phyloP scores from a whole-genome alignment of 345 rosid genomes.

The Melastoma malabathricum region DNA sequence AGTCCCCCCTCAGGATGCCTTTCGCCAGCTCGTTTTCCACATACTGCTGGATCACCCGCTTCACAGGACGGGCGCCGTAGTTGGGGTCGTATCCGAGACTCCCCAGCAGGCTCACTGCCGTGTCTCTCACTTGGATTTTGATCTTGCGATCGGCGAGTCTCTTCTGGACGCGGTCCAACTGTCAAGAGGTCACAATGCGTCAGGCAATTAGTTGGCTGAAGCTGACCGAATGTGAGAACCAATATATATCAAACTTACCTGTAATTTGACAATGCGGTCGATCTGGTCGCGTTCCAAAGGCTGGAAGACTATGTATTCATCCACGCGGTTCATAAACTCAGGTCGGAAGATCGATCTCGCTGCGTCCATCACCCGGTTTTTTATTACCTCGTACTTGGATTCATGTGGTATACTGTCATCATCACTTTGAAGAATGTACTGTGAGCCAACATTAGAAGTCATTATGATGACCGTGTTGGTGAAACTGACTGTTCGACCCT shows the following conservation, averaged over 20 bases:
- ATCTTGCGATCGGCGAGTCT: constrained; percentile 81
- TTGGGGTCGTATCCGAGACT: constrained; percentile 86
- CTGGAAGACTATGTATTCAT: constrained; percentile 98
- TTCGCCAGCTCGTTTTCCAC: constrained; percentile 93
- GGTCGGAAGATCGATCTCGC: constrained; percentile 96
- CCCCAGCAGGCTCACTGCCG: constrained; percentile 68
- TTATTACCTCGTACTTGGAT: constrained; percentile 61
- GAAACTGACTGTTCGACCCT: constrained; percentile 89
- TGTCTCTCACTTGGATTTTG: constrained; percentile 53
- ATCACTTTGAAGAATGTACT: constrained; percentile 57
- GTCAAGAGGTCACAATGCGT: constrained; percentile 12
- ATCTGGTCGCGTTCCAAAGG: constrained; percentile 80
- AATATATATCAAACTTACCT: constrained; percentile 31
- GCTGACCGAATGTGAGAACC: neutral
- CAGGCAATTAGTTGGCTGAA: neutral
- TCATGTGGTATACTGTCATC: constrained; percentile 41
- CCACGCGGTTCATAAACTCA: constrained; percentile 95
- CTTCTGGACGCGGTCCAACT: constrained; percentile 88
- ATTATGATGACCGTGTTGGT: constrained; percentile 83
- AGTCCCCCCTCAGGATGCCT: constrained; percentile 86
- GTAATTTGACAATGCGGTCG: constrained; percentile 67
- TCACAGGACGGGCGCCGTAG: constrained; percentile 97
- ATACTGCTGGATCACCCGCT: constrained; percentile 90
- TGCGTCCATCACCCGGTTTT: constrained; percentile 79
- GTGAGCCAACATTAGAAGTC: constrained; percentile 96